Base-by-base conservation (phyloP, 1,284 basidiomycete genomes). In the Sporisorium iseilematis-ciliati region DNA sequence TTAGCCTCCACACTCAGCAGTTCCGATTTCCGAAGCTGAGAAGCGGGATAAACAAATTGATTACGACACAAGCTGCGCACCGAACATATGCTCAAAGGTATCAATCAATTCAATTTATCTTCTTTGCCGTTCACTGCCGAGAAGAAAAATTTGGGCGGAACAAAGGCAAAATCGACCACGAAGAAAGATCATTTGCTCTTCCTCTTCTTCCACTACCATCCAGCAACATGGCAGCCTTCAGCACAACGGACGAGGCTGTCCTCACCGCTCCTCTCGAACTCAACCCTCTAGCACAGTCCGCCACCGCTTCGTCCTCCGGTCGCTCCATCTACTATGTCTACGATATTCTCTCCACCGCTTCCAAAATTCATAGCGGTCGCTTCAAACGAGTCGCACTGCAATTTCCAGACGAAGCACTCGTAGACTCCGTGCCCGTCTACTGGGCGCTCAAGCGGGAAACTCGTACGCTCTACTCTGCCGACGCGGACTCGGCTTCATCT, bases 351-450 rank as follows among this genome's bases (percentile, higher is more conserved):
- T 53, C 57, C 21, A 83, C 80, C 3, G 78, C 80, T 16, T 51
- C 56, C 29, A 66, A 65, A 48, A 73, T 77, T 38, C 45, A 57
- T 38, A 33, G 40, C 7, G 57, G 65, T 7, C 57, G 63, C 3
- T 79, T 82, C 43, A 53, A 61, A 16, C 54, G 80, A 20, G 70
- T 84, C 7, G 94, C 94, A 0, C 89, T 99, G 11, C 96, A 99
- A 85, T 98, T 99, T 78, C 95, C 97, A 0, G 96, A 99, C 84
- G 93, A 97, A 85, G 90, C 97, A 10, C 87, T 99, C 6, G 89
- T 90, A 21, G 91, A 93, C 71, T 94, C 94, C 0, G 94, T 97
- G 2, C 91, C 91, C 0, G 91, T 98, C n/a, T 97, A 91, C 82
- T 89, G 90, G 46, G 86, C 87, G 2, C 88, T 99, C 31, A 92